Percentiles rank a stretch among this genome's conserved stretches.
These are phyloP conservation scores for Oryza coarctata DNA, from an alignment of 176 grass and related monocot genomes.

Conservation along the genomic window DNA sequence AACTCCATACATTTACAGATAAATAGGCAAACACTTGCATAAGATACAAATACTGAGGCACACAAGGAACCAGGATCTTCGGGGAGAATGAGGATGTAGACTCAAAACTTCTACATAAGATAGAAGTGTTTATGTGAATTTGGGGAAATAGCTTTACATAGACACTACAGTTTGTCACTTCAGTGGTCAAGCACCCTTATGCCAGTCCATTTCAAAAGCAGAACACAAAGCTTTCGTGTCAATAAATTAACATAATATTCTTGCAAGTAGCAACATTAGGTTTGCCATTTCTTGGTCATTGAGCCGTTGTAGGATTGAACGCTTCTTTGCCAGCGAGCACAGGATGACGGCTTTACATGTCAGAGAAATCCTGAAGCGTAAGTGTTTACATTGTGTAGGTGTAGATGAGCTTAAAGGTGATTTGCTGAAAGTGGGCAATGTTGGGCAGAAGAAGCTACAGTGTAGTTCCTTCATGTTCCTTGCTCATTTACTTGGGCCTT, in stretches of 20 bases:
- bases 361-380: no score
- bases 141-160: neutral
- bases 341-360: no score
- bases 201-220: neutral
- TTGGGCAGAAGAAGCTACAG: neutral
- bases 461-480: neutral
- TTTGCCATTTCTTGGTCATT: neutral
- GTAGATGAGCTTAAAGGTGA: conserved; percentile 1
- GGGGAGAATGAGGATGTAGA: neutral
- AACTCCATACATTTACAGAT: neutral
- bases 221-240: neutral
- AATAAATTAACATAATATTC: neutral
- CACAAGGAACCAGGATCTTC: neutral
- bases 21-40: neutral
- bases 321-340: neutral
- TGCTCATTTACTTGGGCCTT: neutral
- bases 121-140: neutral
- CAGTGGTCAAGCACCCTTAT: neutral
- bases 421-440: neutral
- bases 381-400: neutral
- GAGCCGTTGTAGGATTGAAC: conserved; percentile 3
- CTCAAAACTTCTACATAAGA: neutral
- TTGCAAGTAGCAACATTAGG: neutral
- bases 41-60: neutral
- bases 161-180: neutral